Base-by-base conservation (phyloP, 305 asterid species). In the Coffea humblotiana region DNA sequence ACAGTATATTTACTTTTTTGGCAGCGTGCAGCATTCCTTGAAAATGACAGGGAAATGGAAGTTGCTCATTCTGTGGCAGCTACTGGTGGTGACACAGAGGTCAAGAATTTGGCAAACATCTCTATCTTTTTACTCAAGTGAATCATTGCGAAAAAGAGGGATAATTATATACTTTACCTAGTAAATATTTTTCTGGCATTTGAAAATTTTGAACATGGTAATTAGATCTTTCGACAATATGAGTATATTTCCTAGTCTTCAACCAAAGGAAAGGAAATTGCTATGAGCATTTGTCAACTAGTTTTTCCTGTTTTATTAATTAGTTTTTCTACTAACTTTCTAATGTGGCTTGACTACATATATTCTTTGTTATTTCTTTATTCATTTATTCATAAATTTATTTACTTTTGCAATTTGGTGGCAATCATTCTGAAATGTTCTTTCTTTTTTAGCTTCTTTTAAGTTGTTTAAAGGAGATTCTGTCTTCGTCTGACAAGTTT, bases 1-100 rank as follows among this genome's bases (percentile, higher is more conserved):
- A 23, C 40, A 61, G 23, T 56, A n/a, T 9, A 37, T 37, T 71
- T 71, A 71, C 19, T 72, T 52, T 27, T 75, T 67, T 58, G 84
- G 85, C 89, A 95, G 98, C 97, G 99, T 73, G 98, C 99, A 21
- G 77, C 79, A 85, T 95, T 86, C 85, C 98, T 95, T 37, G 99
- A 91, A 81, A 90, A 87, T 72, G 98, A 96, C 85, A 84, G 87
- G 54, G 99, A 95, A 87, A 93, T 95, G 97, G 99, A 95, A 87
- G 96, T 82, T 86, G 98, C 98, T 78, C 98, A 94, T 88, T 91
- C 95, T 35, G 95, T 90, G 79, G 99, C 99, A 48, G 99, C 95
- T 71, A 81, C 88, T 78, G 99, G 89, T 78, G 99, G 99, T 74
- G 99, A 95, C 11, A 95, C 99, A 65, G 93, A 94, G 96, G 99